phyloP scores from a whole-genome alignment of 441 rosid genomes.

The Euphorbia celastroides region DNA sequence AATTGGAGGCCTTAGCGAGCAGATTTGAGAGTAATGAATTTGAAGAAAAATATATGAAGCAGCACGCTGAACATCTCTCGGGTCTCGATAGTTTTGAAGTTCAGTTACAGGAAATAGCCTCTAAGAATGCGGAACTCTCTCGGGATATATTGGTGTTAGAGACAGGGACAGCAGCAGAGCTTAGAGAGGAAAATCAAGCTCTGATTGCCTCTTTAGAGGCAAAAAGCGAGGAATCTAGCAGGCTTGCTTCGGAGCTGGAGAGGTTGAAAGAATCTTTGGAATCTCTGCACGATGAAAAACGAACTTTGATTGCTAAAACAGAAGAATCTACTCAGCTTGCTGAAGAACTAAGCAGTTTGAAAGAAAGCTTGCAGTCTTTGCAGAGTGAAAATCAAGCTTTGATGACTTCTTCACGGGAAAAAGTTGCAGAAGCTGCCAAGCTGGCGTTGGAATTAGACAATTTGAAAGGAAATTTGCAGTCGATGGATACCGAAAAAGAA shows the following conservation, averaged over 20 bases:
- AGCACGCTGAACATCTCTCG: conserved; percentile 46
- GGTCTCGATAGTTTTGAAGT: conserved; percentile 52
- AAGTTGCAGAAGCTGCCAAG: no score
- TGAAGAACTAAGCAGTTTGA: conserved; percentile 42
- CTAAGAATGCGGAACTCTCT: conserved; percentile 48
- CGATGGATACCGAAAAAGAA: conserved; percentile 22
- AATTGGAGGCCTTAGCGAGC: conserved; percentile 53
- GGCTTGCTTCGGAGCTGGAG: conserved; percentile 15
- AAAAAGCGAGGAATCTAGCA: conserved; percentile 10
- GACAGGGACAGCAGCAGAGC: conserved; percentile 48
- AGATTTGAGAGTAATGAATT: conserved; percentile 49
- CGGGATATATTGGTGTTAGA: conserved; percentile 53
- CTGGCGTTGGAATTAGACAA: conserved; percentile 14
- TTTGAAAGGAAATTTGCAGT: conserved; percentile 18
- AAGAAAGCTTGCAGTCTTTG: conserved; percentile 35
- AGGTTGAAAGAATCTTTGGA: conserved; percentile 19
- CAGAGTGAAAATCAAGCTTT: conserved; percentile 48
- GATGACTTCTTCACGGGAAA: conserved; percentile 42
- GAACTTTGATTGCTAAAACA: conserved; percentile 6
- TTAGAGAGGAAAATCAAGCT: conserved; percentile 26
- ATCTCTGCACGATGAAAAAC: conserved; percentile 21
- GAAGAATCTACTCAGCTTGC: conserved; percentile 31
- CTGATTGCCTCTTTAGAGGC: conserved; percentile 21
- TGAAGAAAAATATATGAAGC: conserved; percentile 47
- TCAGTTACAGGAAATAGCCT: conserved; percentile 53